These are phyloP conservation scores for Amborella trichopoda DNA, from an alignment of 164 flowering plant genomes.

Conservation along the genomic window DNA sequence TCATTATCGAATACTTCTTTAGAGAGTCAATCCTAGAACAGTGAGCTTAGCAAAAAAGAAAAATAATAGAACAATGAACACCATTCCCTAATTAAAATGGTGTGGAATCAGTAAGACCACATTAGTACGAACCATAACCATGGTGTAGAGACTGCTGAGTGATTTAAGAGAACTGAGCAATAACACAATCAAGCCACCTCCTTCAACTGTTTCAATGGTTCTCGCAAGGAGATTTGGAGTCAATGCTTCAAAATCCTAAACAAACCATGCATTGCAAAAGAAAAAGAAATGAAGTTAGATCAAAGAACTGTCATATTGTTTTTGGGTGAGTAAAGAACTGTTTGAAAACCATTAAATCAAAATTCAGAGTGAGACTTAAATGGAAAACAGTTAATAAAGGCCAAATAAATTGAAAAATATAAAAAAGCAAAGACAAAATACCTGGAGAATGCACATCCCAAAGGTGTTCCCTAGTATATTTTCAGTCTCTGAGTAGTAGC, in stretches of 20 bases:
- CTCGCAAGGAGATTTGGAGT: slow-evolving; percentile 96
- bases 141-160: slow-evolving; percentile 84
- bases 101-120: no score
- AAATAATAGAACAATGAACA: background rate
- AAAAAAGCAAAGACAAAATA: slow-evolving; percentile 9
- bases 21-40: no score
- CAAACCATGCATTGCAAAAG: background rate
- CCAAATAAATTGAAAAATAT: background rate
- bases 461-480: slow-evolving; percentile 89
- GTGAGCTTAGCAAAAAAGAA: no score
- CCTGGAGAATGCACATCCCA: slow-evolving; percentile 98
- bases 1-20: no score
- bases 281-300: no score
- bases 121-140: slow-evolving; percentile 93
- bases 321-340: no score
- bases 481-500: slow-evolving; percentile 88
- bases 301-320: no score
- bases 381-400: no score
- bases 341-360: no score
- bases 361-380: no score
- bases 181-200: slow-evolving; percentile 84
- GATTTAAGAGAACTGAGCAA: slow-evolving; percentile 73
- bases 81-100: no score
- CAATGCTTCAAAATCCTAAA: slow-evolving; percentile 94
- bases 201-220: slow-evolving; percentile 94